Evolutionary conservation across 495 filamentous ascomycete species (phyloP).

Genomic region (Bryoglossum gracile): DNA sequence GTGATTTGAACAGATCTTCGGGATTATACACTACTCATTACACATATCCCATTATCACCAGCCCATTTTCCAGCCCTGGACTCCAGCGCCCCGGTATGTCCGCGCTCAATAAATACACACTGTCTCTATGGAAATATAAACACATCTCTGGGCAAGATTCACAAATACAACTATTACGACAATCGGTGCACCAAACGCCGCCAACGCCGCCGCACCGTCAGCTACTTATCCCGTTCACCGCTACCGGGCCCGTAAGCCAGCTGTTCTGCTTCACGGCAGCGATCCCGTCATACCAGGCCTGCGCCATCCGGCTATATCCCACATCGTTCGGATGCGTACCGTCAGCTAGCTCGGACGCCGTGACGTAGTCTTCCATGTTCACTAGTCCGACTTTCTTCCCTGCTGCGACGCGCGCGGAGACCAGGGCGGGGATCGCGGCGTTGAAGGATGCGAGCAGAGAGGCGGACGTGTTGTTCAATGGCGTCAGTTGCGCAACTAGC

Average conservation of each 20-base stretch:
- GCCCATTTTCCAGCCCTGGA: no score
- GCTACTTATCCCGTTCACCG: background rate
- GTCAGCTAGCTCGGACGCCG: constrained; percentile 20
- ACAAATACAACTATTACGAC: no score
- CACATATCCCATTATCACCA: no score
- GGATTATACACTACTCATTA: no score
- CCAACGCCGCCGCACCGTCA: no score
- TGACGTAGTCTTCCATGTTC: constrained; percentile 27
- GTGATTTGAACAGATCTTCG: no score
- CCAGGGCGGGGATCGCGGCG: constrained; percentile 24
- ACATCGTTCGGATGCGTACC: constrained; percentile 36
- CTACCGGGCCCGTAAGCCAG: constrained; percentile 2
- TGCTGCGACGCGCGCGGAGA: constrained; percentile 18
- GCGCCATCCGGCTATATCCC: constrained; percentile 42
- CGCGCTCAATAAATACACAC: no score
- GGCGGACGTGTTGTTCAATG: constrained; percentile 24
- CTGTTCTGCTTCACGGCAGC: background rate
- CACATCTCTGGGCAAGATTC: no score
- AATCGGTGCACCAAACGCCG: no score
- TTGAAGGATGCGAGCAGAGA: constrained; percentile 25
- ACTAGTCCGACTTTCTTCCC: constrained; percentile 27
- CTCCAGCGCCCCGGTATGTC: no score
- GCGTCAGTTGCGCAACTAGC: constrained; percentile 32
- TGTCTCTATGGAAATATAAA: no score
- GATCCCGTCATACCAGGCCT: constrained; percentile 29